Evolutionary conservation across 2,329 filamentous ascomycete species (phyloP).

Genomic region (Diplodia sapinea): DNA sequence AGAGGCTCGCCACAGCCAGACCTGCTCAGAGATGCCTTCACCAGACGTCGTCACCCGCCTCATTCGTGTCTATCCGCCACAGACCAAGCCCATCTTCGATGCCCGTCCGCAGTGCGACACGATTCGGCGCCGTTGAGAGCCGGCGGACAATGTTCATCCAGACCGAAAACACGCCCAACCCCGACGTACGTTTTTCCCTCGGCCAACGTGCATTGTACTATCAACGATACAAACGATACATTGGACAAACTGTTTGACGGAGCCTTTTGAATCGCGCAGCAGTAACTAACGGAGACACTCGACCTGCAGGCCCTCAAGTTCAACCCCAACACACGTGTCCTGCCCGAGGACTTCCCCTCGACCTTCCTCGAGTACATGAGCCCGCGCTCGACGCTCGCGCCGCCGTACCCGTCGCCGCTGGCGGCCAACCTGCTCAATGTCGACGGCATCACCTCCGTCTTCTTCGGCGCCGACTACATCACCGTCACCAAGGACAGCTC

Average conservation of each 20-base stretch:
- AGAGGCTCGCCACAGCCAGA: slow-evolving; percentile 34
- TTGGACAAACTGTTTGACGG: slow-evolving; percentile 32
- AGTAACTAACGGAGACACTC: not conserved
- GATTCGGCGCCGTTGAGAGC: slow-evolving; percentile 24
- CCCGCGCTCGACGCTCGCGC: slow-evolving; percentile 84
- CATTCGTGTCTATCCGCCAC: slow-evolving; percentile 41
- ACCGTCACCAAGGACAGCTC: slow-evolving; percentile 90
- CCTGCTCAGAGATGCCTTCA: slow-evolving; percentile 45
- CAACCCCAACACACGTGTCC: slow-evolving; percentile 83
- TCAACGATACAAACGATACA: not conserved
- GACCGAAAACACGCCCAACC: slow-evolving; percentile 91
- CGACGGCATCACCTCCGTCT: slow-evolving; percentile 92
- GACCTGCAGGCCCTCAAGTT: slow-evolving; percentile 76
- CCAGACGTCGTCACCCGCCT: slow-evolving; percentile 41
- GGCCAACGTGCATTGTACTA: slow-evolving; percentile 1
- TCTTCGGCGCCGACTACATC: slow-evolving; percentile 95
- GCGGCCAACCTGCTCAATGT: slow-evolving; percentile 90
- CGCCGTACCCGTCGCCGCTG: slow-evolving; percentile 88
- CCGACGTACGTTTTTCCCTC: slow-evolving; percentile 63
- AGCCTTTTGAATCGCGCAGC: too few species aligned
- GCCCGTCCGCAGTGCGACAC: slow-evolving; percentile 32
- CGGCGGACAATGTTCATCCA: slow-evolving; percentile 93
- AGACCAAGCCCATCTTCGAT: slow-evolving; percentile 42
- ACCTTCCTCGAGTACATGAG: slow-evolving; percentile 91
- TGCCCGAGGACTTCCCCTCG: slow-evolving; percentile 74